Percentiles rank a stretch among this genome's conserved stretches.
phyloP scores from a whole-genome alignment of 768 basidiomycete species.

The Boletus reticulatus region DNA sequence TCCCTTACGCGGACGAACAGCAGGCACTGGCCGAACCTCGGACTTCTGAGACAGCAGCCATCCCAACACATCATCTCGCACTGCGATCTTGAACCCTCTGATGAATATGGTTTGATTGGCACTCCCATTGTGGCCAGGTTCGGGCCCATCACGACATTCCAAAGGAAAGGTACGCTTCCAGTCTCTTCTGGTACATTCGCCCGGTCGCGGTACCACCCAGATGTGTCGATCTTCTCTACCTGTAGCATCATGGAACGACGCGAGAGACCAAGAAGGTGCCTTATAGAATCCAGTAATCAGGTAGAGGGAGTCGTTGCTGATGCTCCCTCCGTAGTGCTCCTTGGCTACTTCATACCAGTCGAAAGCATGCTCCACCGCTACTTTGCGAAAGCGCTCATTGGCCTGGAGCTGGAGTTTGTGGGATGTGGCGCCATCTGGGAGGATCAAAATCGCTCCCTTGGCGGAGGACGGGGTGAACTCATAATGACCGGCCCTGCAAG shows the following conservation, averaged over 20 bases:
- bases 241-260: neutral
- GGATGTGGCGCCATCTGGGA: constrained; percentile 27
- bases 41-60: neutral
- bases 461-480: neutral
- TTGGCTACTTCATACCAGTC: constrained; percentile 23
- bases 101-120: constrained; percentile 18
- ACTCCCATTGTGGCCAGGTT: neutral
- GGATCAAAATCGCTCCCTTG: constrained; percentile 28
- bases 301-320: neutral
- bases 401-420: constrained; percentile 8
- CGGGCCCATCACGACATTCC: neutral
- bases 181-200: neutral
- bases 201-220: neutral
- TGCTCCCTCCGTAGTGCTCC: neutral
- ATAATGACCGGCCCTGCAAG: neutral
- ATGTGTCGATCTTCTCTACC: neutral
- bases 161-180: neutral
- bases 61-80: neutral
- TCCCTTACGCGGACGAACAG: neutral
- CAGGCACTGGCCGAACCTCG: neutral
- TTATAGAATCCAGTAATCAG: neutral
- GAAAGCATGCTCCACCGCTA: constrained; percentile 14
- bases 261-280: neutral
- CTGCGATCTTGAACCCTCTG: constrained; percentile 17
- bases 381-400: constrained; percentile 5